Conservation (phyloP, 768 basidiomycete genomes). For the Stropharia rugosoannulata region DNA sequence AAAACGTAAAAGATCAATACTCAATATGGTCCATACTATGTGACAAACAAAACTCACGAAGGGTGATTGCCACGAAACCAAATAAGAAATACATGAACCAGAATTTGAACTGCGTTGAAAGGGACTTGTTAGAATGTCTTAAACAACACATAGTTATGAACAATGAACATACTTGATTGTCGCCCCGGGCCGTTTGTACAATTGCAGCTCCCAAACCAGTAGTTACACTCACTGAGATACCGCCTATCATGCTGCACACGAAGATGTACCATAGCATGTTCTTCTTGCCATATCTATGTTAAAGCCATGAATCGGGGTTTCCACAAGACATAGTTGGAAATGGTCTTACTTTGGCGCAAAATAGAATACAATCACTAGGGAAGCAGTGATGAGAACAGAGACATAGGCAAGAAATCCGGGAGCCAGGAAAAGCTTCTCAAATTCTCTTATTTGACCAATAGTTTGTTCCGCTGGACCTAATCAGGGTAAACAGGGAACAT, state of each 20-base stretch:
- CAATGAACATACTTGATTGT: conserved; percentile 63
- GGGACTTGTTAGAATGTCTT: not conserved
- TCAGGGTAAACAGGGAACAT: conserved; percentile 9
- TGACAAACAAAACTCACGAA: conserved; percentile 42
- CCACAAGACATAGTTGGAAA: not conserved
- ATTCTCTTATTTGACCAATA: conserved; percentile 66
- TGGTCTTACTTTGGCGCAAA: conserved; percentile 71
- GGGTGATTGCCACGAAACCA: conserved; percentile 78
- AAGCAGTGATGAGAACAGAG: conserved; percentile 58
- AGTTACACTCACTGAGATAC: conserved; percentile 91
- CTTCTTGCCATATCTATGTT: conserved; percentile 73
- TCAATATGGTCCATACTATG: conserved; percentile 11
- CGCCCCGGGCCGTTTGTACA: conserved; percentile 70
- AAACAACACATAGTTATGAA: not conserved
- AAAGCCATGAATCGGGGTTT: not conserved
- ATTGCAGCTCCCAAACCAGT: conserved; percentile 93
- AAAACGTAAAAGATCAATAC: not conserved
- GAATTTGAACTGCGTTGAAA: conserved; percentile 66
- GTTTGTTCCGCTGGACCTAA: conserved; percentile 69
- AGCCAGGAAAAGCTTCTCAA: conserved; percentile 78
- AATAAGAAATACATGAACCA: conserved; percentile 93
- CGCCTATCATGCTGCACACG: conserved; percentile 96
- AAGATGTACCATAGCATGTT: conserved; percentile 95
- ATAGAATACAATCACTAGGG: conserved; percentile 75
- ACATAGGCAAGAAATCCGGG: conserved; percentile 79